Evolutionary conservation across 306 rosid species (phyloP).

Genomic region (Glycine soja): DNA sequence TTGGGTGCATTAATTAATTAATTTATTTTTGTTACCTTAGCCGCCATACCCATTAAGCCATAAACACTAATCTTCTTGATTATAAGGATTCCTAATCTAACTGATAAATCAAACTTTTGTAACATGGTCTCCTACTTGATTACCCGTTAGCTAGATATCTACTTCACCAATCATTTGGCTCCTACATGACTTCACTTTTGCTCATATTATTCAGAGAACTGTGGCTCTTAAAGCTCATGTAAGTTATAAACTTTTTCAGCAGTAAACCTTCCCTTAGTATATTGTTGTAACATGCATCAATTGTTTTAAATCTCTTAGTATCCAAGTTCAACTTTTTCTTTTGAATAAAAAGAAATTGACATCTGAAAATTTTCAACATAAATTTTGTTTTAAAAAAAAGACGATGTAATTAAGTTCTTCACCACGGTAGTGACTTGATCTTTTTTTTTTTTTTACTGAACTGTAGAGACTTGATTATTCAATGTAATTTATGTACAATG

Average conservation of each 20-base stretch:
- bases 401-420: too few species aligned
- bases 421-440: too few species aligned
- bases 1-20: slow-evolving; percentile 15
- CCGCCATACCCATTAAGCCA: slow-evolving; percentile 46
- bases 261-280: too few species aligned
- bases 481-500: neutral
- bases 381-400: too few species aligned
- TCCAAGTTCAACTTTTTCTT: too few species aligned
- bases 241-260: neutral
- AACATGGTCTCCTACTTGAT: slow-evolving; percentile 65
- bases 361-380: too few species aligned
- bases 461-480: neutral
- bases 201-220: slow-evolving; percentile 10
- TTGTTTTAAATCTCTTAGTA: too few species aligned
- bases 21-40: slow-evolving; percentile 21
- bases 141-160: neutral
- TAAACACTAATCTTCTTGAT: slow-evolving; percentile 50
- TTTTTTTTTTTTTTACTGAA: too few species aligned
- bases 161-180: slow-evolving; percentile 50
- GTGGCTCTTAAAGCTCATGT: slow-evolving; percentile 37
- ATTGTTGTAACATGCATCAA: too few species aligned
- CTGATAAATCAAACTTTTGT: slow-evolving; percentile 53
- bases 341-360: too few species aligned
- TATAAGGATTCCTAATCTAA: slow-evolving; percentile 40
- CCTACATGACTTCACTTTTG: slow-evolving; percentile 53